Evolutionary conservation across 352 stramenopile genomes (phyloP).

Genomic region (Aphanomyces cochlioides): DNA sequence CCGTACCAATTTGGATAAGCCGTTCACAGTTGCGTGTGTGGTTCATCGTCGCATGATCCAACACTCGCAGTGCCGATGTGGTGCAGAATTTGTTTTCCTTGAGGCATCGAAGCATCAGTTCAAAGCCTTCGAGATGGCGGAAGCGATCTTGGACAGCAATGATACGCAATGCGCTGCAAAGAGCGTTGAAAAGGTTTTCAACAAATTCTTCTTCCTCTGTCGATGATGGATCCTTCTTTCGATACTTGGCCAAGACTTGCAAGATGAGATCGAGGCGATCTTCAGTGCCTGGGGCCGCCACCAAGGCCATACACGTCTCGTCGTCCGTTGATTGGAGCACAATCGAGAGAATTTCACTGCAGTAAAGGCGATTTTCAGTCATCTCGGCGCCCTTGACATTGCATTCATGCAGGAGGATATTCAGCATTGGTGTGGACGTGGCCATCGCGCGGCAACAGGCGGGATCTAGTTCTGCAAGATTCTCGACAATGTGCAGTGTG

Average conservation of each 20-base stretch:
- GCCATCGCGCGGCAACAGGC: constrained; percentile 46
- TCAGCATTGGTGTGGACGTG: constrained; percentile 47
- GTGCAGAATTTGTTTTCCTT: constrained; percentile 83
- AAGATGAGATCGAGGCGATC: constrained; percentile 91
- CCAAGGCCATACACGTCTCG: constrained; percentile 30
- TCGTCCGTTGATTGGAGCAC: constrained; percentile 55
- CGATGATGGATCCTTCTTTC: constrained; percentile 73
- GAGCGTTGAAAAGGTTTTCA: constrained; percentile 89
- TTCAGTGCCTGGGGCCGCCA: constrained; percentile 43
- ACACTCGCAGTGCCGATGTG: constrained; percentile 44
- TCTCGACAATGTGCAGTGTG: constrained; percentile 79
- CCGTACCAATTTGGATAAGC: constrained; percentile 48
- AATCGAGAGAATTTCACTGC: constrained; percentile 82
- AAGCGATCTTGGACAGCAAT: constrained; percentile 50
- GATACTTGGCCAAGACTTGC: constrained; percentile 82
- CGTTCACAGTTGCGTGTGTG: constrained; percentile 65
- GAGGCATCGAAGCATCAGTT: constrained; percentile 90
- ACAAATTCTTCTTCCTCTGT: constrained; percentile 90
- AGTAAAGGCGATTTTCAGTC: constrained; percentile 78
- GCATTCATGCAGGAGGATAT: constrained; percentile 56
- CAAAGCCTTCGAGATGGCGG: constrained; percentile 80
- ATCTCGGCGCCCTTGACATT: constrained; percentile 36
- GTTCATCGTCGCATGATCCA: constrained; percentile 60
- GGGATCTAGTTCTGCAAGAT: constrained; percentile 60
- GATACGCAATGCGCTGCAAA: constrained; percentile 75